Evolutionary conservation across 495 filamentous ascomycete genomes (phyloP), one percentile per base, ranked within the genome.

Genomic region (Neurospora cerealis): DNA sequence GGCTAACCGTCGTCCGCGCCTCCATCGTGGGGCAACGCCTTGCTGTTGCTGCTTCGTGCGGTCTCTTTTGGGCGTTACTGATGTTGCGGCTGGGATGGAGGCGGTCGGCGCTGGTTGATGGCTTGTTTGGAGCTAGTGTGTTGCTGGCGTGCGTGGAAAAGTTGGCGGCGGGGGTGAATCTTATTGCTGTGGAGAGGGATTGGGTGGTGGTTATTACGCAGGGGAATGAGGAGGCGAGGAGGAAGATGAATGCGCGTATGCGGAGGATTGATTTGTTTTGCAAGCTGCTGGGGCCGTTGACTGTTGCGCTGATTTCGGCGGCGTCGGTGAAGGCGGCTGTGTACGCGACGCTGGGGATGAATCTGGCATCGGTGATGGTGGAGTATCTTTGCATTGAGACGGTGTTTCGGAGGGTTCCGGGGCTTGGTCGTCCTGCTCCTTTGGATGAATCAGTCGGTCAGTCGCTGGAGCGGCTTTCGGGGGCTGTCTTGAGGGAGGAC

Each of bases 221-320:
- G 62, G 76, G 73, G 3, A 71, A 80, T 15, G 74, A 76, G 15
- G 70, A 60, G 1, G 76, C 60, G 1, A 62, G 75, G 1, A 54
- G 71, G 48, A 73, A 69, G n/a, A 69, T 91, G 19, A 93, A 92
- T 77, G 85, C 90, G 0, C 83, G 83, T 2, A 93, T 93, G 88
- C 84, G 91, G 39, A 85, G 91, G 1, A 92, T 93, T 71, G 91
- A 93, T 76, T 83, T 93, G 15, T 80, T 89, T 48, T 93, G 91
- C 83, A 93, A 93, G 77, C 86, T 93, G 8, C 60, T 90, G 9
- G 90, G 87, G 0, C 91, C 91, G 0, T 78, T 92, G 0, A 79
- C 86, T 28, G 87, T 92, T 32, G 87, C 89, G 5, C 66, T 85
- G 10, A 72, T 87, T 17, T 82, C 81, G 40, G 73, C 48, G 5